Base-by-base conservation (phyloP, 805 yeast genomes). In the Monosporozyma aquatica region DNA sequence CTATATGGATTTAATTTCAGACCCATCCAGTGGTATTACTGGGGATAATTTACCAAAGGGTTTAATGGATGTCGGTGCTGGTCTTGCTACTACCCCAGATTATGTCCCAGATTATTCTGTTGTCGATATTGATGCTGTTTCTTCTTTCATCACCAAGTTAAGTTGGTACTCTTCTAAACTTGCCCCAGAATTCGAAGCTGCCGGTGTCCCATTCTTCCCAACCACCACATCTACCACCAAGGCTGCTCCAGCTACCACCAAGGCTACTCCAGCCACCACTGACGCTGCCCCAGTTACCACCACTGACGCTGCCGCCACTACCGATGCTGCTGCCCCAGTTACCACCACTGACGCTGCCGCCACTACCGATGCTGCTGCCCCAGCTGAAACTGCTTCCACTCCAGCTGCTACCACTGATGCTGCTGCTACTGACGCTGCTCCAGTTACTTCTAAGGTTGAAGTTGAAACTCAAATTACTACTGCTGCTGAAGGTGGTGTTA, bases 101-200 rank as follows among this genome's bases (percentile, higher is more conserved):
- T 64, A 59, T 54, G 62, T 67, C 42, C 45, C 63, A n/a, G 46
- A 58, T 44, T 62, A 46, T 49, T n/a, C 43, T 15, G 45, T 51
- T 39, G 53, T 64, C 41, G 62, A 63, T 48, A 46, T 54, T 42
- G 41, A 42, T 38, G 55, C 53, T 34, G 59, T 62, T 27, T 25
- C 30, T 8, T 23, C 56, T 5, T 50, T 59, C 46, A 47, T 62
- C 21, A 55, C 65, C 23, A 61, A 54, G 27, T 48, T 64, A 37
- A 62, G 67, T 49, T 64, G 67, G 67, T 64, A 58, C 49, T 52
- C 60, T 25, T 42, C 52, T 38, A 57, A 62, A 49, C 34, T 59
- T 17, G 50, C 47, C 24, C 48, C 55, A 23, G 46, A 35, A 22
- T 35, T 50, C 18, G 38, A 43, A 18, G 27, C 50, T 36, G 46